Conservation (phyloP, 177 flowering plant species). For the Vitis hybrid region DNA sequence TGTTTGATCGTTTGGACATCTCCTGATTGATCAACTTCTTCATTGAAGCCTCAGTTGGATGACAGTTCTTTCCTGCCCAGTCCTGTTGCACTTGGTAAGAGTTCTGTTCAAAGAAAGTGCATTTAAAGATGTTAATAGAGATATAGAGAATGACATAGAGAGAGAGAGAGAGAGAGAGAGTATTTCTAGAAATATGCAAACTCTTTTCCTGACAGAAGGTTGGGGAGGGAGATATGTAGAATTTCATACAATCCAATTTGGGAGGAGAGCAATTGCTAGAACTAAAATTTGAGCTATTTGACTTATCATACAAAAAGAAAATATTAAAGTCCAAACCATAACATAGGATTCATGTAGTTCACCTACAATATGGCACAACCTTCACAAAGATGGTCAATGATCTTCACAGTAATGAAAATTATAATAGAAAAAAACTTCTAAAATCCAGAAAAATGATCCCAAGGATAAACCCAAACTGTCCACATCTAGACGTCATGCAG, state of each 20-base stretch:
- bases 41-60: constrained; percentile 58
- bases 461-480: background rate
- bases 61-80: constrained; percentile 31
- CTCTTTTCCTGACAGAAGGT: background rate
- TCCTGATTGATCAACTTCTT: constrained; percentile 75
- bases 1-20: constrained; percentile 43
- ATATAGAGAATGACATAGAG: background rate
- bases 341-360: background rate
- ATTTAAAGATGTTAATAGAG: constrained; percentile 5
- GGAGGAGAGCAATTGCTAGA: too few relatives aligned
- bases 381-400: background rate
- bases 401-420: background rate
- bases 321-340: background rate
- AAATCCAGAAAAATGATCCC: background rate
- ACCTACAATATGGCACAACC: background rate
- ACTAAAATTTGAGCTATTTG: too few relatives aligned
- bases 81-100: constrained; percentile 43
- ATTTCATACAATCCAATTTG: background rate
- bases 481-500: background rate
- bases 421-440: background rate
- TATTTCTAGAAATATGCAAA: background rate
- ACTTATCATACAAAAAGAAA: background rate
- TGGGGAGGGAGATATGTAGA: background rate
- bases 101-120: constrained; percentile 33
- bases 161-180: background rate